These are phyloP conservation scores for Penicillium sp. DNA, from an alignment of 2,329 filamentous ascomycete species.

Conservation along the genomic window DNA sequence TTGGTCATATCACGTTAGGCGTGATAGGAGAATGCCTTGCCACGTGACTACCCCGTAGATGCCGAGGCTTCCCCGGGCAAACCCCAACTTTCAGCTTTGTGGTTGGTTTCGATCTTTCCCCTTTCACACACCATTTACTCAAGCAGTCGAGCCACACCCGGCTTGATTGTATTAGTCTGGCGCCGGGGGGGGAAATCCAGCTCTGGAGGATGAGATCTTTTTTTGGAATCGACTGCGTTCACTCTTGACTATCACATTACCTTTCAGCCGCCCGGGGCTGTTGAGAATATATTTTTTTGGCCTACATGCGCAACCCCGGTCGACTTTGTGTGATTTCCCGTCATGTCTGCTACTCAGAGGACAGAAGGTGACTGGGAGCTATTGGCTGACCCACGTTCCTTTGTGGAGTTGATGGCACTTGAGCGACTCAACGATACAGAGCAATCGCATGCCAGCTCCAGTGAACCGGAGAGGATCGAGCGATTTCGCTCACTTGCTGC, in stretches of 20 bases:
- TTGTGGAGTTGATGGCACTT: conserved; percentile 39
- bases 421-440: conserved; percentile 29
- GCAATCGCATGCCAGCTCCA: conserved; percentile 9
- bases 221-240: not conserved
- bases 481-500: conserved; percentile 34
- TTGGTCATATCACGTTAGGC: not conserved
- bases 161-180: not conserved
- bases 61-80: conserved; percentile 25
- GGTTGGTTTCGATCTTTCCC: not conserved
- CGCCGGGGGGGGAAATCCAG: not conserved
- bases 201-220: not conserved
- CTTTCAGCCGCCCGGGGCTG: not conserved
- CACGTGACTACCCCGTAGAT: conserved; percentile 21
- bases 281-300: not conserved
- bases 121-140: not conserved
- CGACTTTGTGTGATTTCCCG: not conserved
- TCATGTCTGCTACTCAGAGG: conserved; percentile 24
- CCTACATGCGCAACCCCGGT: not conserved
- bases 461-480: conserved; percentile 35
- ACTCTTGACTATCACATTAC: not conserved
- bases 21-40: not conserved
- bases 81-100: conserved; percentile 9
- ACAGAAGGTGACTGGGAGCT: conserved; percentile 14
- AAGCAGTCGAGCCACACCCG: not conserved
- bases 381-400: conserved; percentile 27